Evolutionary conservation across 2,329 filamentous ascomycete species (phyloP), one percentile per base, ranked within the genome.

Genomic region (Fonsecaea pedrosoi): DNA sequence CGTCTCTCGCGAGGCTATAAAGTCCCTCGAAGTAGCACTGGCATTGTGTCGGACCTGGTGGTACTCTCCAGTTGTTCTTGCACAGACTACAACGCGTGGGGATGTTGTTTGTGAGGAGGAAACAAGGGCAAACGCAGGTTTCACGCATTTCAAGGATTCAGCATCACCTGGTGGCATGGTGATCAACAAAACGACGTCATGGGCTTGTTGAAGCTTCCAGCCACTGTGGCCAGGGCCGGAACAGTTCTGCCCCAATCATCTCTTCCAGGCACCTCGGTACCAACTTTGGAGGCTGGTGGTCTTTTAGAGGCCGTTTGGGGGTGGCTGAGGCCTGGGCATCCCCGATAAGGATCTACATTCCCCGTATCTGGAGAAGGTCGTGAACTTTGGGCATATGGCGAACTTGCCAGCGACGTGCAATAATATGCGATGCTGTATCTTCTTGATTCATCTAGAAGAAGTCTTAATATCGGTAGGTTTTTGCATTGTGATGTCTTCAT

Each of bases 111-210:
- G 45, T 12, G 21, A 50, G 21, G n/a, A 18, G 18, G 5, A 42
- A 59, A 32, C 7, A 34, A 21, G 37, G 38, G 32, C 37, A 30
- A 45, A 30, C 35, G 35, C 21, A 18, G 32, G 13, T 40, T 54
- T 18, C 50, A 32, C 7, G 45, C 30, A 60, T 42, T 48, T 54
- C 35, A 30, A 35, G 45, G 58, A 60, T 35, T 25, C n/a, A 45
- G 40, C 40, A 18, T 45, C 13, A 25, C 25, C 25, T 25, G 25
- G 25, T 25, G 25, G 25, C 25, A 25, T 25, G 40, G n/a, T 45
- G 40, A 45, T 45, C 40, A 18, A 45, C 15, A 13, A 45, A 10
- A 18, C 25, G 59, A 61, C 59, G 59, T 61, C 59, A 61, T 61
- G 21, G 34, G 48, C 9, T 25, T 32, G 30, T 18, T 45, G 21